Evolutionary conservation across 2,329 filamentous ascomycete genomes (phyloP), one percentile per base, ranked within the genome.

Genomic region (Raffaelea arxii): DNA sequence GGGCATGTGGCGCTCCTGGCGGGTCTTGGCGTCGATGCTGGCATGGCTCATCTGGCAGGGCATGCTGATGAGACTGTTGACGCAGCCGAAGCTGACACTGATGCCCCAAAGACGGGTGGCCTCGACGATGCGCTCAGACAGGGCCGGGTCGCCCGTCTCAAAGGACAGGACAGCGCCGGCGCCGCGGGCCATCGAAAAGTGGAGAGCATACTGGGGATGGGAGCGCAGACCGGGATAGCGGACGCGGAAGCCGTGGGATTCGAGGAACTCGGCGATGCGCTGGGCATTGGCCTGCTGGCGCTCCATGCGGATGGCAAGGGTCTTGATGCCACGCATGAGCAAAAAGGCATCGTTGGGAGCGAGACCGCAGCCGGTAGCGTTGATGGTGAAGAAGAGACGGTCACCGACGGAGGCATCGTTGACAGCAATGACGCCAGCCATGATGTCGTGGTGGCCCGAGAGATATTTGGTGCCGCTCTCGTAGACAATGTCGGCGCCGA

Each of bases 31-130:
- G 61, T 97, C 92, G 59, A 98, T 98, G 62, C 88, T 95, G 35
- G 92, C 92, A 66, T 98, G 92, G 67, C 91, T 97, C 94, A 98
- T 98, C 59, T 91, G 89, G 69, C 92, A 98, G 9, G 92, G 91
- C 91, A 98, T 96, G 69, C 90, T 96, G 66, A 98, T 98, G 63
- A 98, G 71, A 62, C 87, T 94, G 70, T 98, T 98, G 54, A 98
- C 92, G 63, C 92, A 97, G 41, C 92, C 92, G 62, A 98, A 98
- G 60, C 88, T 95, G 49, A 98, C 92, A 54, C 86, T 94, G 56
- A 98, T 98, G 27, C 86, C 89, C 82, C 88, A 98, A 25, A 98
- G 72, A 53, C 86, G 80, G 3, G 92, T 86, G 25, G 86, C 86
- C 68, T 97, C 92, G 5, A 98, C 92, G 57, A 98, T 96, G 35